Conservation (phyloP, 345 rosid species). For the Toxicodendron radicans region DNA sequence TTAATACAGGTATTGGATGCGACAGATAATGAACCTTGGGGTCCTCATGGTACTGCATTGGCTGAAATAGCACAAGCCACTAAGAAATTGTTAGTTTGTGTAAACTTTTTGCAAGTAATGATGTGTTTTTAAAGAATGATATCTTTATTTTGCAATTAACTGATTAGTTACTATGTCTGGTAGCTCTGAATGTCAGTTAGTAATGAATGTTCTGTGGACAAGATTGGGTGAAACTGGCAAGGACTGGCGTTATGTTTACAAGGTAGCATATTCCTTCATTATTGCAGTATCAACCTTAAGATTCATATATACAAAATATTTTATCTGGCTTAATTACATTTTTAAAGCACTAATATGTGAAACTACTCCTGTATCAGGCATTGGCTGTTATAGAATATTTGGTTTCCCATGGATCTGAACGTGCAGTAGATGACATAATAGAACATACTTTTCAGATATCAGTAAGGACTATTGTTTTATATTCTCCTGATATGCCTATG, state of each 20-base stretch:
- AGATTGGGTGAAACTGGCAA: constrained; percentile 89
- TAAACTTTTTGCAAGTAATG: constrained; percentile 9
- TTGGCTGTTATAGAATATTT: constrained; percentile 89
- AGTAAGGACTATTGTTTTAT: constrained; percentile 47
- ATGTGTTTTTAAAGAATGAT: constrained; percentile 3
- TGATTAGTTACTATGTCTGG: constrained; percentile 27
- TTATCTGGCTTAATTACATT: constrained; percentile 11
- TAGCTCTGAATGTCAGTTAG: constrained; percentile 93
- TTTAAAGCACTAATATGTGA: constrained; percentile 6
- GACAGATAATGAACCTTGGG: constrained; percentile 98
- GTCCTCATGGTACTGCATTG: constrained; percentile 94
- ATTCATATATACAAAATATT: neutral
- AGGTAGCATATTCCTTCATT: constrained; percentile 45
- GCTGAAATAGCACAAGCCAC: constrained; percentile 95
- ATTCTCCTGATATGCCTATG: constrained; percentile 6
- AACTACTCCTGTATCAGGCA: constrained; percentile 51
- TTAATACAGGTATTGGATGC: constrained; percentile 86
- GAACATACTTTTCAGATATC: constrained; percentile 97
- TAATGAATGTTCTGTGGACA: constrained; percentile 93
- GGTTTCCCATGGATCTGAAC: constrained; percentile 96
- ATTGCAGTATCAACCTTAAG: constrained; percentile 11
- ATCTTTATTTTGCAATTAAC: constrained; percentile 3
- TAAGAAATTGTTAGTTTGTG: constrained; percentile 68
- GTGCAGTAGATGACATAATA: constrained; percentile 93
- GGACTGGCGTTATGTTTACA: constrained; percentile 98